Conservation (phyloP, 2,329 filamentous ascomycete genomes). For the Alternaria viburni region DNA sequence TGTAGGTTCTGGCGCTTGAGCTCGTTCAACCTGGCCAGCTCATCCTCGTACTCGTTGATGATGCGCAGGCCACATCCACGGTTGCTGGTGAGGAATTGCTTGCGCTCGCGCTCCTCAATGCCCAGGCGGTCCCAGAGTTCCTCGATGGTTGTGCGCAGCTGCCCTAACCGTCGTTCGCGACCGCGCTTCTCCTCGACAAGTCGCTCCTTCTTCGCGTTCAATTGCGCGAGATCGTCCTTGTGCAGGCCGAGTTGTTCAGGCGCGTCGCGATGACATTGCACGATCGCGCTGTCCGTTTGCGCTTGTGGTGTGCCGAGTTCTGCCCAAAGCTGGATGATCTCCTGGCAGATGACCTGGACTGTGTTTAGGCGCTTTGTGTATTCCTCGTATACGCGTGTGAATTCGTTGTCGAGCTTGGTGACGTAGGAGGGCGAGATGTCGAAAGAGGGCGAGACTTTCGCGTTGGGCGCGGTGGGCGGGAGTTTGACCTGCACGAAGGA, state of each 20-base stretch:
- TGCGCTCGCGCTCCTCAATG: constrained; percentile 81
- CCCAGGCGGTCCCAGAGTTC: constrained; percentile 87
- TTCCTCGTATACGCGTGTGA: constrained; percentile 94
- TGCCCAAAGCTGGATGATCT: constrained; percentile 93
- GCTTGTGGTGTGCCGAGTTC: constrained; percentile 93
- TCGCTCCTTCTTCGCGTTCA: constrained; percentile 78
- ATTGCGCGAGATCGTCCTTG: constrained; percentile 77
- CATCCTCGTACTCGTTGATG: constrained; percentile 96
- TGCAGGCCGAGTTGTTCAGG: constrained; percentile 95
- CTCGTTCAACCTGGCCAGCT: constrained; percentile 84
- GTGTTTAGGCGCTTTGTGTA: constrained; percentile 82
- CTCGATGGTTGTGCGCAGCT: constrained; percentile 80
- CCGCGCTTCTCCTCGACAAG: constrained; percentile 86
- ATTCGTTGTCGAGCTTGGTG: constrained; percentile 84
- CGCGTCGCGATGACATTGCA: constrained; percentile 86
- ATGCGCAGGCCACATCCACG: constrained; percentile 88
- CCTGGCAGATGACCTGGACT: constrained; percentile 76
- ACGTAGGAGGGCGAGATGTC: constrained; percentile 93
- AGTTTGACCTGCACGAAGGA: constrained; percentile 85
- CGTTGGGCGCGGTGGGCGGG: constrained; percentile 79
- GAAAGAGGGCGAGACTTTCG: constrained; percentile 80
- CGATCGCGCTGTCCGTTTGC: constrained; percentile 85
- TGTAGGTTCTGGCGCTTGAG: constrained; percentile 95
- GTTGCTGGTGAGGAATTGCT: constrained; percentile 83
- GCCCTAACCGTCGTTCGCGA: constrained; percentile 77